Base-by-base conservation (phyloP, 1,284 basidiomycete species). In the Trichosporon ovoides region DNA sequence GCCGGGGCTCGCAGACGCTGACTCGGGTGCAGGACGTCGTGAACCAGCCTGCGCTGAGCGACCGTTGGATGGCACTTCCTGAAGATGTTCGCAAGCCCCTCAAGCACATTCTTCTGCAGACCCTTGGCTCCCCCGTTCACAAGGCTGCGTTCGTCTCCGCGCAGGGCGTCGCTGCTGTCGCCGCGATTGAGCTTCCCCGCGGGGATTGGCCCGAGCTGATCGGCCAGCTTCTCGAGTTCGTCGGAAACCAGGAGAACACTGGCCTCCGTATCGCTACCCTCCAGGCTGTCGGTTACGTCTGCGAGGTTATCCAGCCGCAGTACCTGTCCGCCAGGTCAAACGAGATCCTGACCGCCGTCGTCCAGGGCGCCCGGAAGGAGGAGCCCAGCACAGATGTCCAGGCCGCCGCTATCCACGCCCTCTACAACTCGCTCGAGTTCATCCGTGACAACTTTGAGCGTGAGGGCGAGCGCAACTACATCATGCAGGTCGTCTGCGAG, bases 401-500 rank as follows among this genome's bases (percentile, higher is more conserved):
- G 71, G 80, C 89, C n/a, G 91, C 95, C 40, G 96, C 96, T 10
- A 87, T 98, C 68, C 86, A 89, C 72, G 93, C 95, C 0, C 81
- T 99, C 31, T 89, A 84, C 80, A 98, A 98, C 80, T 98, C 95
- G 28, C 84, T 99, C 55, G 94, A 97, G 77, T 99, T 99, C 73
- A 91, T 98, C 55, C 85, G 91, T 59, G 91, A 94, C 70, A 99
- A 99, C 80, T 98, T 99, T 78, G 92, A 97, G 68, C 86, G 92
- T 59, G 93, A 97, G 82, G 95, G 96, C 60, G 95, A 98, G 78
- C 86, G 95, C 55, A 98, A 98, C 80, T 98, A 97, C 80, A 98
- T 99, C 78, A 98, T 98, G 96, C 96, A 99, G 81, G 93, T 98
- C 53, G 91, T 98, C 24, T 99, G 95, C 75, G 96, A 98, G 75